Base-by-base conservation (phyloP, 2,329 filamentous ascomycete genomes). In the Volutella citrinella region DNA sequence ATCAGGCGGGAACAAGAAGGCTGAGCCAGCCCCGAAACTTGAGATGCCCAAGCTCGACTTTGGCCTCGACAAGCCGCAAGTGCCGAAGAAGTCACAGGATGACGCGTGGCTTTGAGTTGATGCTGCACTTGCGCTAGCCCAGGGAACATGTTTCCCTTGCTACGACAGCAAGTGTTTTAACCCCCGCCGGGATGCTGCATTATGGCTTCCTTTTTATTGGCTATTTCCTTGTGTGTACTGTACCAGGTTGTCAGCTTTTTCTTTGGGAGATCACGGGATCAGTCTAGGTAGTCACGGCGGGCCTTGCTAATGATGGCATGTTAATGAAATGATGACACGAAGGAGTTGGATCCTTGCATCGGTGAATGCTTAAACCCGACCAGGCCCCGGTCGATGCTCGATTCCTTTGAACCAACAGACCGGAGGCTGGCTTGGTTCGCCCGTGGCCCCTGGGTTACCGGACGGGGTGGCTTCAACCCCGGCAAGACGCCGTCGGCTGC, bases 1-100 rank as follows among this genome's bases (percentile, higher is more conserved):
- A 6, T 55, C 46, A 17, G 60, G 52, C 24, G 60, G 52, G 19
- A 60, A 59, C 54, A 73, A 74, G 58, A 67, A 71, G 34, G 69
- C 72, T 21, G 70, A 74, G 44, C 68, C 72, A 16, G 66, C 74
- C 18, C 81, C 81, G 10, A 78, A 72, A 59, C 63, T 86, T 43
- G 79, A 82, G 46, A 76, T 78, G 46, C 74, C 74, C 9, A 71
- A 65, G 51, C 63, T 80, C 40, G 72, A 77, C 49, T 68, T 79
- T 45, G 65, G 60, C 7, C 49, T 65, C 16, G 63, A 64, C 27
- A 51, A 49, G 52, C 48, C 51, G 30, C 46, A 48, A 24, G 44
- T 42, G 25, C 50, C 49, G 20, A 22, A 12, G 20, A 22, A 9
- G 20, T 12, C 27, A 54, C n/a, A 53, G 32, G 50, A 51, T 25